Evolutionary conservation across 1,284 basidiomycete genomes (phyloP).

Genomic region (Tremellales sp.): DNA sequence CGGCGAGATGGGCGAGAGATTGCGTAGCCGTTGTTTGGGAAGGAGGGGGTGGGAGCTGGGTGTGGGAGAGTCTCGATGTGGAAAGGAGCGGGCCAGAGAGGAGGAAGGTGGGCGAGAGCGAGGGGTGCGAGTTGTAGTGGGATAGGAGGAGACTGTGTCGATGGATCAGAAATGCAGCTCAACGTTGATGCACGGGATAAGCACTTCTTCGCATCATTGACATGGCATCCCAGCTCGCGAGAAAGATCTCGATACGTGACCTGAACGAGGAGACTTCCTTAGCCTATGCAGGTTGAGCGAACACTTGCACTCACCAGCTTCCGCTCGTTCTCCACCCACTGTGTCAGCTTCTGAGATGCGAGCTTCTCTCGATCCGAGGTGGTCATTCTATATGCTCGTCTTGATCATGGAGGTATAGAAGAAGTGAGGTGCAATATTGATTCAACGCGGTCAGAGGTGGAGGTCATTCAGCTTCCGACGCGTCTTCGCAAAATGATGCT

Average conservation of each 20-base stretch:
- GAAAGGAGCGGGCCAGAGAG: conserved; percentile 35
- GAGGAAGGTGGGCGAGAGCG: conserved; percentile 32
- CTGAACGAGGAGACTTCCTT: conserved; percentile 10
- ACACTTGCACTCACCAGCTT: conserved; percentile 20
- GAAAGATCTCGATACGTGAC: conserved; percentile 39
- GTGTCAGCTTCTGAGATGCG: conserved; percentile 23
- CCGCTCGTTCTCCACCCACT: conserved; percentile 35
- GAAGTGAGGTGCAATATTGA: too few relatives aligned
- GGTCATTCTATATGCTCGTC: too few relatives aligned
- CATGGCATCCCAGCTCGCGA: conserved; percentile 37
- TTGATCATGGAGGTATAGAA: too few relatives aligned
- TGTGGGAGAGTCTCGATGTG: conserved; percentile 24
- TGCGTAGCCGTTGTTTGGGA: conserved; percentile 15
- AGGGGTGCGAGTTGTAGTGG: conserved; percentile 23
- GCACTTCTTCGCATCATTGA: conserved; percentile 42
- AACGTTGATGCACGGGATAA: conserved; percentile 4
- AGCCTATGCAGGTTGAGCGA: neutral
- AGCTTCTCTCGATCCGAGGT: too few relatives aligned
- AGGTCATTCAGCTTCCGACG: too few relatives aligned
- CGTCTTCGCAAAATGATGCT: too few relatives aligned
- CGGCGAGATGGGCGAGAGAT: conserved; percentile 25
- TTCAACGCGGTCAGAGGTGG: too few relatives aligned
- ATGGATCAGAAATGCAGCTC: neutral
- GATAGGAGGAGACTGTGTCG: conserved; percentile 23
- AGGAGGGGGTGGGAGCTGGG: conserved; percentile 9